phyloP scores from a whole-genome alignment of 2,329 filamentous ascomycete genomes.

The Curvularia eragrostidis region DNA sequence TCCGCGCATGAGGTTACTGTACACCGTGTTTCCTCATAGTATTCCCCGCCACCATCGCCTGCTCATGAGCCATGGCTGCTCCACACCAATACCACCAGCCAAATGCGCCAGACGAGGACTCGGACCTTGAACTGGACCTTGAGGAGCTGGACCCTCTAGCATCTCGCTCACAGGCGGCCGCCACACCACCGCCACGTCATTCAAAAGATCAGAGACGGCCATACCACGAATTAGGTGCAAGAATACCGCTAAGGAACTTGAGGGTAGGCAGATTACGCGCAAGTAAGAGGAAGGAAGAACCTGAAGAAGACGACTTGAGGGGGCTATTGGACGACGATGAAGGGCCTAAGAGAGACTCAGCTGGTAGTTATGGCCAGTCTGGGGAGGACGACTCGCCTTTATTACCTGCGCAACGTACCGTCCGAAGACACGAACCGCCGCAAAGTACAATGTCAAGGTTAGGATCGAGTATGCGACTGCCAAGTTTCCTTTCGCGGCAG shows the following conservation, averaged over 20 bases:
- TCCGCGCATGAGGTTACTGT: constrained; percentile 22
- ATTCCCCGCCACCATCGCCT: constrained; percentile 15
- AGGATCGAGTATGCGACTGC: constrained; percentile 65
- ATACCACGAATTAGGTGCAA: constrained; percentile 55
- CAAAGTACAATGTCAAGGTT: constrained; percentile 54
- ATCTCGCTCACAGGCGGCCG: constrained; percentile 31
- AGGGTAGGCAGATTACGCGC: constrained; percentile 57
- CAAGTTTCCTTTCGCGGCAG: constrained; percentile 65
- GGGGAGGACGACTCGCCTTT: constrained; percentile 78
- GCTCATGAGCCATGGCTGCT: constrained; percentile 55
- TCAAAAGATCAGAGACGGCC: constrained; percentile 43
- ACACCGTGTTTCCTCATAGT: constrained; percentile 5
- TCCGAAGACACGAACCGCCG: constrained; percentile 31
- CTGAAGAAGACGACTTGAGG: constrained; percentile 69
- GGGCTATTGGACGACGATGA: constrained; percentile 71
- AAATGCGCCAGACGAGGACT: constrained; percentile 72
- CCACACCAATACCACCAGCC: constrained; percentile 57
- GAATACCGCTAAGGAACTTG: constrained; percentile 73
- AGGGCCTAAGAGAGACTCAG: constrained; percentile 62
- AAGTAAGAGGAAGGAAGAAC: constrained; percentile 52
- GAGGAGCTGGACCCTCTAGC: constrained; percentile 75
- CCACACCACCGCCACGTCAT: constrained; percentile 35
- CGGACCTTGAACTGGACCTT: constrained; percentile 77
- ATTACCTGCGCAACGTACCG: constrained; percentile 55
- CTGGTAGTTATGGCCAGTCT: constrained; percentile 62